Conservation (phyloP, 345 rosid species). For the Citrus hindsii region DNA sequence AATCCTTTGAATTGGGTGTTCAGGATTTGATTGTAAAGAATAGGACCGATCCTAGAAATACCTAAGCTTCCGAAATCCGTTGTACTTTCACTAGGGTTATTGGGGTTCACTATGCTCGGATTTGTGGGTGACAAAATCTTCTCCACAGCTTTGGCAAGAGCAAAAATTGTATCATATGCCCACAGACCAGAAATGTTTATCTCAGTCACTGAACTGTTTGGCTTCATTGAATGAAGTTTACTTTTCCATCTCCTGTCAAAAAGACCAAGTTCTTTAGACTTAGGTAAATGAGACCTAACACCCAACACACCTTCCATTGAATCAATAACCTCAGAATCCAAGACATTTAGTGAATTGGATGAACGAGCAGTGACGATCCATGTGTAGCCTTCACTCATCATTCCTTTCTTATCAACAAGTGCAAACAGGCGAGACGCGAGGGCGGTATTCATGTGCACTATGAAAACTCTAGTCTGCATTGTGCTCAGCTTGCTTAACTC, state of each 20-base stretch:
- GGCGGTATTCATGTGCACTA: constrained; percentile 31
- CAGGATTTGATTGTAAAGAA: constrained; percentile 15
- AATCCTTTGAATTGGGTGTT: constrained; percentile 31
- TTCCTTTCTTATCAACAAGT: constrained; percentile 19
- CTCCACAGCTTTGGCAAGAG: constrained; percentile 12
- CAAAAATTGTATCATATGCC: constrained; percentile 28
- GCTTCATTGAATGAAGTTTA: neutral
- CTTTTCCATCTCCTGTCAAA: constrained; percentile 2
- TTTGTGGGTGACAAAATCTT: neutral
- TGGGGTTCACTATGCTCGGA: neutral
- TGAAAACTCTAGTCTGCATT: constrained; percentile 35
- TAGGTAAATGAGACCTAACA: neutral
- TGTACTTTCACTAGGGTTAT: neutral
- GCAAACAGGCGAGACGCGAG: constrained; percentile 31
- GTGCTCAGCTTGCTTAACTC: constrained; percentile 27
- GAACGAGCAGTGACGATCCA: constrained; percentile 39
- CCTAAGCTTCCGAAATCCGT: constrained; percentile 8
- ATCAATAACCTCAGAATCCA: neutral
- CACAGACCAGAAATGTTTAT: constrained; percentile 6
- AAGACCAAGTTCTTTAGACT: neutral
- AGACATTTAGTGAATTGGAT: constrained; percentile 3
- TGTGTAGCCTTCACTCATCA: constrained; percentile 31
- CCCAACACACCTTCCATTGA: constrained; percentile 14
- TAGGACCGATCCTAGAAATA: constrained; percentile 21
- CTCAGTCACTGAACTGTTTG: neutral